Base-by-base conservation (phyloP, 352 stramenopile species). In the Pythium phragmitis region DNA sequence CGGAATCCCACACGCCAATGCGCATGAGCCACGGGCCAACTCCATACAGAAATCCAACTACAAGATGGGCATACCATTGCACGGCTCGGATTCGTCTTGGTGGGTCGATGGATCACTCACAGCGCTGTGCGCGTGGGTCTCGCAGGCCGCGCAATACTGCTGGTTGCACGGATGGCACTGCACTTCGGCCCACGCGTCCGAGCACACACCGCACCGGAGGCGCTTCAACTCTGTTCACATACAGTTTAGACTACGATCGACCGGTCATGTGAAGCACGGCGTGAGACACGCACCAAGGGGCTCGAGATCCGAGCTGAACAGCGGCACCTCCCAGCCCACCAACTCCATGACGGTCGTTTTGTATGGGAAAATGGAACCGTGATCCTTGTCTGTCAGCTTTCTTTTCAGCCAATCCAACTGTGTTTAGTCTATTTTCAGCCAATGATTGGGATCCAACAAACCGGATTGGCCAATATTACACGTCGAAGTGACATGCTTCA, bases 121-220 rank as follows among this genome's bases (percentile, higher is more conserved):
- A 36, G 70, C 50, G 48, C 73, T 71, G 73, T 91, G 82, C 5
- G 73, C 70, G 16, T 60, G 23, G 14, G 69, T 42, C 66, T 89
- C 80, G 47, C 82, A 92, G 13, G 48, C 37, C 2, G 23, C 48
- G 48, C 82, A 92, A 48, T 79, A 85, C 30, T 71, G 70, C 26
- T 78, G 68, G 34, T 63, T 51, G 57, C 82, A 91, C 55, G 64
- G 65, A 41, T 65, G 36, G 60, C 82, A 91, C 39, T 75, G 65
- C 45, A 80, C 69, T 19, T 75, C 67, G 12, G 80, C 82, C 30
- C 77, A 72, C 21, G 67, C 65, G 4, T 63, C 51, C 21, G 19
- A 47, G 62, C 80, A 89, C 62, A 68, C 58, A 30, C 72, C 54
- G 47, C 82, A 89, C 19, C 60, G 63, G 5, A 62, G 65, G n/a